These are phyloP conservation scores for Bruguiera sexangula DNA, from an alignment of 345 rosid species.

Conservation along the genomic window DNA sequence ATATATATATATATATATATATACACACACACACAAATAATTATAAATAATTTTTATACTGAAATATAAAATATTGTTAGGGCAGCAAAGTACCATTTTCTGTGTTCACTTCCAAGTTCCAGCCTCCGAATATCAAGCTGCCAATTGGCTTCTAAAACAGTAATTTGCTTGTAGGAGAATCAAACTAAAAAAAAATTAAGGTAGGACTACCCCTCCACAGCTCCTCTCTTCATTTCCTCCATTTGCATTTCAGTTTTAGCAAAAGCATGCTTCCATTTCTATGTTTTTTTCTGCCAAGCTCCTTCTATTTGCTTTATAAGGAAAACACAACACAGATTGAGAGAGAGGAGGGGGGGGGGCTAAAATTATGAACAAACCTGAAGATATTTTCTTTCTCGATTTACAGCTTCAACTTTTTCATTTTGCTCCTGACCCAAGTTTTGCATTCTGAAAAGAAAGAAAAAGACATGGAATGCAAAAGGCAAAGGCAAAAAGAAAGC, in stretches of 20 bases:
- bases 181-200: background rate
- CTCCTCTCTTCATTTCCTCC: conserved; percentile 60
- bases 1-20: too few species aligned
- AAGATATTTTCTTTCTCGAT: conserved; percentile 87
- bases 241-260: conserved; percentile 53
- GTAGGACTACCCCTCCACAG: conserved; percentile 57
- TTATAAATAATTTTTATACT: too few species aligned
- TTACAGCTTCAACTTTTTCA: conserved; percentile 78
- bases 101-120: conserved; percentile 62
- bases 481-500: background rate
- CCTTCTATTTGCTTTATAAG: conserved; percentile 46
- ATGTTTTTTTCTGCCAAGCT: too few species aligned
- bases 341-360: conserved; percentile 27
- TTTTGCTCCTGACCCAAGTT: conserved; percentile 71
- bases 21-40: too few species aligned
- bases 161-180: conserved; percentile 2
- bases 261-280: conserved; percentile 69
- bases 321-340: too few species aligned
- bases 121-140: conserved; percentile 46
- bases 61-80: background rate
- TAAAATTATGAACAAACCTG: conserved; percentile 49
- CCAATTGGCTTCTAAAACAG: conserved; percentile 18
- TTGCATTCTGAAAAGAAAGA: conserved; percentile 51
- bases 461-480: background rate
- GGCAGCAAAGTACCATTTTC: conserved; percentile 45